Evolutionary conservation across 257 asterid species (phyloP).

Genomic region (Solanum lycopersicoides): DNA sequence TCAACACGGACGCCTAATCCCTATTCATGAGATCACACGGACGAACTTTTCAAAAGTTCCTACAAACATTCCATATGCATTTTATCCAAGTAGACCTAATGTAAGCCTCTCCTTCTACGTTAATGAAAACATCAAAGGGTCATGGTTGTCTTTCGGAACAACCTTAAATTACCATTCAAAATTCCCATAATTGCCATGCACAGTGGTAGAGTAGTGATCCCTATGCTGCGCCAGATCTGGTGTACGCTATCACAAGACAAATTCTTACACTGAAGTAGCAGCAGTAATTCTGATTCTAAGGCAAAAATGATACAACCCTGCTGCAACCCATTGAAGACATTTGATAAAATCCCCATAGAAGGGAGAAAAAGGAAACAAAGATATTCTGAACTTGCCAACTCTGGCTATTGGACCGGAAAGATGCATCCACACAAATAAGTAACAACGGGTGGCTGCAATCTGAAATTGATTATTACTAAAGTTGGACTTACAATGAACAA

Average conservation of each 20-base stretch:
- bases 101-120: not conserved
- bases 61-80: not conserved
- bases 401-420: not conserved
- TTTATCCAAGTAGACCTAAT: not conserved
- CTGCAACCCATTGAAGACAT: not conserved
- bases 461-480: not conserved
- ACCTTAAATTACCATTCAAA: not conserved
- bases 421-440: not conserved
- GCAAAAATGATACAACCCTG: not conserved
- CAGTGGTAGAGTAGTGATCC: not conserved
- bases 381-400: not conserved
- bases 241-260: not conserved
- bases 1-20: not conserved
- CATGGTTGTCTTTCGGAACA: not conserved
- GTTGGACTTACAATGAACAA: conserved; percentile 67
- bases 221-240: not conserved
- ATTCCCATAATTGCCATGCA: not conserved
- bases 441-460: not conserved
- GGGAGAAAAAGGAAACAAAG: not conserved
- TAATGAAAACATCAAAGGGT: not conserved
- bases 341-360: not conserved
- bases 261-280: not conserved
- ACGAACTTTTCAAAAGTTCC: not conserved
- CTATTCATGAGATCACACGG: not conserved
- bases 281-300: not conserved